phyloP scores from a whole-genome alignment of 73 alveolate species.

The Paramecium primaurelia region DNA sequence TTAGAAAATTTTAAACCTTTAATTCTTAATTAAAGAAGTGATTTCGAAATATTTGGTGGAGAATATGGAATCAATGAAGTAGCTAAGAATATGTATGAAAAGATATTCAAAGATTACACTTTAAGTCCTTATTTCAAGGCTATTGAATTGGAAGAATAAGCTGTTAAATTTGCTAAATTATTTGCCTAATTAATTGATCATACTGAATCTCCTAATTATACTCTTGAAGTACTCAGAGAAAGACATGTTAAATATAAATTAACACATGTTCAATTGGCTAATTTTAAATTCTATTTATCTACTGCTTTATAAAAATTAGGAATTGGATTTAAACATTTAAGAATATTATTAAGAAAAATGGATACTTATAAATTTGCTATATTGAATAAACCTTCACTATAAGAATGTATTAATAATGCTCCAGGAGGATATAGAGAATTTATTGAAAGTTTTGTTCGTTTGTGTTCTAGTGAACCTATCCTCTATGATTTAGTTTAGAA shows the following conservation, averaged over 20 bases:
- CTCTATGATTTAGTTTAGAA: background rate
- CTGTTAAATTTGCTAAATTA: background rate
- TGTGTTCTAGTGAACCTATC: conserved; percentile 3
- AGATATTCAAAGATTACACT: conserved; percentile 23
- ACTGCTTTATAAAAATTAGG: background rate
- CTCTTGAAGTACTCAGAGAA: conserved; percentile 10
- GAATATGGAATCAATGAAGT: background rate
- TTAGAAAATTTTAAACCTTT: conserved; percentile 16
- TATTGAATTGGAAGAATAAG: background rate
- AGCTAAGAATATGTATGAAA: conserved; percentile 17
- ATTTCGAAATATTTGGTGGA: conserved; percentile 38
- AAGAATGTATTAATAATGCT: background rate
- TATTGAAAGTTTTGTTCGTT: background rate
- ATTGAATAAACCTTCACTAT: background rate
- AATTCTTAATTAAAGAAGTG: background rate
- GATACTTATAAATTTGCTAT: conserved; percentile 29
- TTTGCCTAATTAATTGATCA: conserved; percentile 24
- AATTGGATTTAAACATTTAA: background rate
- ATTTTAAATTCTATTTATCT: conserved; percentile 22
- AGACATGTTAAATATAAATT: conserved; percentile 33
- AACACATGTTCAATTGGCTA: conserved; percentile 38
- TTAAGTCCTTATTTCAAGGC: background rate
- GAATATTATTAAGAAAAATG: background rate
- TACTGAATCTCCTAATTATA: conserved; percentile 28
- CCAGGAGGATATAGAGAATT: conserved; percentile 33